phyloP scores from a whole-genome alignment of 768 basidiomycete genomes.

The Cubamyces sp. region DNA sequence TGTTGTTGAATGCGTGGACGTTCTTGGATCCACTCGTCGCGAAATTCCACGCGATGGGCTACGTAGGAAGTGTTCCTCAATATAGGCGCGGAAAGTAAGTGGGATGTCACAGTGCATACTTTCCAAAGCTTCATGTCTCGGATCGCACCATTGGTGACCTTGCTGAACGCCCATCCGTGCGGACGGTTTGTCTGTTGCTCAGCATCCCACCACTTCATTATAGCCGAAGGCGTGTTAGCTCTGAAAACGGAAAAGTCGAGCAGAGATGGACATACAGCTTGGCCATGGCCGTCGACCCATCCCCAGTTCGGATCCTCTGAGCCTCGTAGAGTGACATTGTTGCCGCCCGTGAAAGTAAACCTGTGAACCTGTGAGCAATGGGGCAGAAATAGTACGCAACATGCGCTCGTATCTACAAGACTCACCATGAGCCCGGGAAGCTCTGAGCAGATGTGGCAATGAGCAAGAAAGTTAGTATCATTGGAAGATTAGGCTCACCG shows the following conservation, averaged over 20 bases:
- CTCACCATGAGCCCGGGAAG: conserved; percentile 39
- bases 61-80: background rate
- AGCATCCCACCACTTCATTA: conserved; percentile 60
- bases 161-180: conserved; percentile 56
- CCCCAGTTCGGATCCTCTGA: conserved; percentile 60
- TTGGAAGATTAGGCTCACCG: conserved; percentile 37
- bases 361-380: conserved; percentile 32
- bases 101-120: conserved; percentile 4
- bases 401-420: conserved; percentile 18
- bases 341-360: conserved; percentile 59
- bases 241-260: background rate
- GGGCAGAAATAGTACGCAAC: too few species aligned
- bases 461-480: too few species aligned
- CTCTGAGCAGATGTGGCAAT: background rate
- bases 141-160: conserved; percentile 57
- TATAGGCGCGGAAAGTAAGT: background rate
- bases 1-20: conserved; percentile 57
- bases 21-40: conserved; percentile 52
- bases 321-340: conserved; percentile 61
- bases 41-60: conserved; percentile 65
- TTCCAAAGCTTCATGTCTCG: conserved; percentile 52
- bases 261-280: conserved; percentile 32
- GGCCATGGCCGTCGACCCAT: conserved; percentile 67
- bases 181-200: conserved; percentile 56
- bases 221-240: background rate